Evolutionary conservation across 306 rosid species (phyloP).

Genomic region (Prunus fruticosa): DNA sequence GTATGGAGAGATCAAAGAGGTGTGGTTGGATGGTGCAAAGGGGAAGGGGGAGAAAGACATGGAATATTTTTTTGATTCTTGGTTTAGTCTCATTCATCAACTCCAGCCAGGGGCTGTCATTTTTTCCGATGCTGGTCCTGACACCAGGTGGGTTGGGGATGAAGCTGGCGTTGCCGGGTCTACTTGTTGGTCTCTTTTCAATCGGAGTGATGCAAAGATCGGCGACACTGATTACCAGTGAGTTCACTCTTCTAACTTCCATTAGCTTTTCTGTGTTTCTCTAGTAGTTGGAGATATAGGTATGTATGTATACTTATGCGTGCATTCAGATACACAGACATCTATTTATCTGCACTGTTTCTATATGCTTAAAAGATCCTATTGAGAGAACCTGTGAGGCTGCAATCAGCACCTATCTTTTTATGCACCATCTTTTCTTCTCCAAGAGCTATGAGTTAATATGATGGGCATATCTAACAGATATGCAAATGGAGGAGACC

Average conservation of each 20-base stretch:
- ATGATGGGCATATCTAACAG: conserved; percentile 43
- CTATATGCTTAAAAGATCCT: not conserved
- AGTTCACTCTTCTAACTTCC: conserved; percentile 37
- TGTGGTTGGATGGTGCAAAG: conserved; percentile 86
- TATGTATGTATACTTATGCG: too few relatives aligned
- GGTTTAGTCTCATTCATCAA: conserved; percentile 84
- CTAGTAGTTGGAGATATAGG: not conserved
- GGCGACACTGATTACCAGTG: conserved; percentile 47
- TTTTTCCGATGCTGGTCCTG: conserved; percentile 87
- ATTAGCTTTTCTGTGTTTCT: not conserved
- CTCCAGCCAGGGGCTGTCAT: conserved; percentile 76
- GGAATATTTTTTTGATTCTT: conserved; percentile 64
- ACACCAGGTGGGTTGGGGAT: conserved; percentile 78
- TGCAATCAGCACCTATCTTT: not conserved
- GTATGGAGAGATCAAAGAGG: conserved; percentile 66
- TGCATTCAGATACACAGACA: not conserved
- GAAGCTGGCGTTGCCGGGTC: conserved; percentile 66
- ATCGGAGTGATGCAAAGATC: conserved; percentile 44
- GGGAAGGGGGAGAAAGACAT: conserved; percentile 74
- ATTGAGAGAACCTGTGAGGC: not conserved
- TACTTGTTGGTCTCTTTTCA: conserved; percentile 87
- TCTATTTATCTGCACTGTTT: not conserved
- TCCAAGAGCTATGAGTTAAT: not conserved
- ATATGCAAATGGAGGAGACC: conserved; percentile 64
- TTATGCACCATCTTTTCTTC: not conserved